A percentile compares a stretch with the other conserved stretches of the same genome.
Conservation (phyloP, 2,329 filamentous ascomycete species). For the Hymenoscyphus fructigenus region DNA sequence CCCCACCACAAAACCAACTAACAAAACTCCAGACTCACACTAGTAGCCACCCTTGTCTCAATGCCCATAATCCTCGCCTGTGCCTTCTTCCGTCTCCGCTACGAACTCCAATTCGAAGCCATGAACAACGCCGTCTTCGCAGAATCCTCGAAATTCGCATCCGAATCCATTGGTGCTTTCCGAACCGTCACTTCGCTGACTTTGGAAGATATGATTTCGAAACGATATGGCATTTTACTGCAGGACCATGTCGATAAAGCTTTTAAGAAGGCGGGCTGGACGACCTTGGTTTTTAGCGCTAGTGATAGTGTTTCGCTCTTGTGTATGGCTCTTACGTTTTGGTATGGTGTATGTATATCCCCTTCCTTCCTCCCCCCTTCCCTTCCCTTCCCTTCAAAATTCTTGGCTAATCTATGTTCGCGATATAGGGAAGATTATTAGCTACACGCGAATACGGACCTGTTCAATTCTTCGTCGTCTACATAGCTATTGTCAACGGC, state of each 20-base stretch:
- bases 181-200: constrained; percentile 59
- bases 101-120: constrained; percentile 56
- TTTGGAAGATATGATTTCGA: constrained; percentile 57
- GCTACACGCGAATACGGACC: constrained; percentile 42
- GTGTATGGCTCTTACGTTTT: constrained; percentile 59
- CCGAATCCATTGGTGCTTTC: constrained; percentile 61
- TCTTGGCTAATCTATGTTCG: no score
- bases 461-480: constrained; percentile 54
- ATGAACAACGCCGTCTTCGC: constrained; percentile 58
- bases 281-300: constrained; percentile 51
- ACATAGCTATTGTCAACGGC: constrained; percentile 51
- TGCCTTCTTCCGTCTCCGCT: constrained; percentile 48
- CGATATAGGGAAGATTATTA: constrained; percentile 42
- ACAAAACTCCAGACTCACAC: constrained; percentile 45
- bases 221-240: constrained; percentile 49
- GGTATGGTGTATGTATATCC: constrained; percentile 40
- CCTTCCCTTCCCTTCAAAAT: not conserved
- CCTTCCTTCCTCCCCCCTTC: no score
- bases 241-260: constrained; percentile 48
- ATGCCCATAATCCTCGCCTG: constrained; percentile 49
- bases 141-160: constrained; percentile 61
- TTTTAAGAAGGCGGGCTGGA: constrained; percentile 47
- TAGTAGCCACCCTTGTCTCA: constrained; percentile 63
- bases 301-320: constrained; percentile 56
- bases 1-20: not conserved